Conservation (phyloP, 257 asterid species). For the Solanum virginianum region DNA sequence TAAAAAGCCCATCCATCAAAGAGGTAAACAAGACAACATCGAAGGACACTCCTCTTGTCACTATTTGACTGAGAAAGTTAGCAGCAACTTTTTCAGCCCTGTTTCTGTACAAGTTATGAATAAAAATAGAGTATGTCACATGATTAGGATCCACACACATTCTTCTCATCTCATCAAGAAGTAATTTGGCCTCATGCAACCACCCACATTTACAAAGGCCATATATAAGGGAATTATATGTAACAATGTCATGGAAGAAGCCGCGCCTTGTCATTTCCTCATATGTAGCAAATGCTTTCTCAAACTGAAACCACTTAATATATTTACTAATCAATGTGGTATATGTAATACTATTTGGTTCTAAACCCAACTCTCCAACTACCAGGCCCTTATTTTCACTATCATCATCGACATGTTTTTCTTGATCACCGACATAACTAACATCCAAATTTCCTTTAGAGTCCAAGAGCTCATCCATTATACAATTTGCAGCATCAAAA, state of each 20-base stretch:
- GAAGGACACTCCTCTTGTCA: constrained; percentile 61
- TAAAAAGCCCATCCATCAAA: constrained; percentile 72
- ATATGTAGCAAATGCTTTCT: constrained; percentile 41
- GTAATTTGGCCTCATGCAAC: constrained; percentile 43
- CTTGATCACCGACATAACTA: neutral
- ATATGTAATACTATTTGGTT: constrained; percentile 40
- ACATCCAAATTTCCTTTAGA: neutral
- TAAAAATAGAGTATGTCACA: constrained; percentile 48
- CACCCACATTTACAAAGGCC: constrained; percentile 56
- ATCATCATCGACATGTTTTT: constrained; percentile 4
- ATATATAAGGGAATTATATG: constrained; percentile 41
- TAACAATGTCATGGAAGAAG: constrained; percentile 59
- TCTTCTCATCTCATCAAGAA: constrained; percentile 47
- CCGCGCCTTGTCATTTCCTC: constrained; percentile 52
- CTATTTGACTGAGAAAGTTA: constrained; percentile 68
- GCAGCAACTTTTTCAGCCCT: constrained; percentile 41
- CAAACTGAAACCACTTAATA: constrained; percentile 24
- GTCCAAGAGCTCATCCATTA: constrained; percentile 43
- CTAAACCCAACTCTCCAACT: constrained; percentile 11
- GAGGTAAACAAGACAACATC: constrained; percentile 62
- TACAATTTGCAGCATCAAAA: constrained; percentile 53
- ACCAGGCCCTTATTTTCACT: constrained; percentile 1
- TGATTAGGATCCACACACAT: constrained; percentile 65
- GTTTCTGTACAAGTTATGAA: constrained; percentile 44
- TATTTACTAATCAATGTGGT: constrained; percentile 39